phyloP scores from a whole-genome alignment of 805 yeast species.

The Pichia ethanolica region DNA sequence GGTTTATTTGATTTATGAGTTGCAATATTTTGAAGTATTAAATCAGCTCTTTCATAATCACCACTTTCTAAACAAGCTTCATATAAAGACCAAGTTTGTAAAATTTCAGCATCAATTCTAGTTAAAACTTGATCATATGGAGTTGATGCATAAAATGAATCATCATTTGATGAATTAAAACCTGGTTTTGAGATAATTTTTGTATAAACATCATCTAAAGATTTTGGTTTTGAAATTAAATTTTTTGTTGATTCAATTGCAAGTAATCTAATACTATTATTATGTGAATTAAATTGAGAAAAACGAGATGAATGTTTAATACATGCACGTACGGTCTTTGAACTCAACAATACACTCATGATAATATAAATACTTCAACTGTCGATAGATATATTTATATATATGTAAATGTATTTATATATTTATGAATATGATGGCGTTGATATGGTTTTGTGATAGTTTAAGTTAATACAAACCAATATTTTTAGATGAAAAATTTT shows the following conservation, averaged over 20 bases:
- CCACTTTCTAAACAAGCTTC: conserved; percentile 69
- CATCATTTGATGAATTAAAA: conserved; percentile 1
- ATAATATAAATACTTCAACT: not conserved
- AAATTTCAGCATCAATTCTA: conserved; percentile 18
- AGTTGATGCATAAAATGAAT: conserved; percentile 16
- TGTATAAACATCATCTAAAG: conserved; percentile 16
- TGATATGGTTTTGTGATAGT: too few relatives aligned
- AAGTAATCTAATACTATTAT: not conserved
- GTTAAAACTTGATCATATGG: conserved; percentile 23
- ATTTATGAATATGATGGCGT: too few relatives aligned
- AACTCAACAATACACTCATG: conserved; percentile 9
- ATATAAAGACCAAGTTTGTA: conserved; percentile 53
- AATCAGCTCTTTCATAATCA: conserved; percentile 62
- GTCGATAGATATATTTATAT: too few relatives aligned
- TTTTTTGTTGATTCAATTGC: conserved; percentile 11
- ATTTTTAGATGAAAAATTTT: too few relatives aligned
- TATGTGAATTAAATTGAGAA: too few relatives aligned
- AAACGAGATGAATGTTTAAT: not conserved
- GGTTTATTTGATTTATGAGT: conserved; percentile 11
- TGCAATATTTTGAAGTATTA: conserved; percentile 56
- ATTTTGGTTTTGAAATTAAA: conserved; percentile 9
- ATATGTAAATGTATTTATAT: not conserved
- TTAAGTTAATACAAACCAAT: too few relatives aligned
- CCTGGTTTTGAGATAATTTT: conserved; percentile 2
- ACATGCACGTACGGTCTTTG: conserved; percentile 5